These are phyloP conservation scores for Jamesozyma spencerorum DNA, from an alignment of 805 yeast genomes.

Conservation along the genomic window DNA sequence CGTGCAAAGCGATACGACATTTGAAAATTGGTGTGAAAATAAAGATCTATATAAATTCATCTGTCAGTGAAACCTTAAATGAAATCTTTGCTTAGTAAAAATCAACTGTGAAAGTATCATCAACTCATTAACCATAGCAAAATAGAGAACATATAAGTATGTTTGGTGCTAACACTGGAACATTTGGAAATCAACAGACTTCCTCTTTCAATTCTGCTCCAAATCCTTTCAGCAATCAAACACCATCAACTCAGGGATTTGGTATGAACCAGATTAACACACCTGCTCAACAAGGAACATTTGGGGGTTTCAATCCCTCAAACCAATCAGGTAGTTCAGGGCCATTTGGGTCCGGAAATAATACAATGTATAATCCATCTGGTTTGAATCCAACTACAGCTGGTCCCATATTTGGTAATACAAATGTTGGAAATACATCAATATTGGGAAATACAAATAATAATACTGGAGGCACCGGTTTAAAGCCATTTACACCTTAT, in stretches of 20 bases:
- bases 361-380: constrained; percentile 3
- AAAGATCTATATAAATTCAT: no score
- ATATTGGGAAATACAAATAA: constrained; percentile 7
- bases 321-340: constrained; percentile 15
- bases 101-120: no score
- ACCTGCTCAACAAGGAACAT: constrained; percentile 2
- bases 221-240: constrained; percentile 18
- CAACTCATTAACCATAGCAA: background rate
- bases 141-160: constrained; percentile 1
- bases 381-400: constrained; percentile 7
- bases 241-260: constrained; percentile 2
- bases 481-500: constrained; percentile 58
- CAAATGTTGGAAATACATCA: constrained; percentile 11
- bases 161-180: constrained; percentile 16
- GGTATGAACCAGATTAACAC: constrained; percentile 6
- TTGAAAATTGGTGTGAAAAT: no score
- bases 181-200: constrained; percentile 15
- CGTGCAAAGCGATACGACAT: no score
- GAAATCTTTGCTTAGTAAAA: no score
- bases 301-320: constrained; percentile 33
- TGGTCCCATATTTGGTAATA: constrained; percentile 16
- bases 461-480: constrained; percentile 57
- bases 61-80: no score
- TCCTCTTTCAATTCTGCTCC: constrained; percentile 17
- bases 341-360: constrained; percentile 7